Evolutionary conservation across 225 moss, liverwort and hornwort genomes (phyloP), one percentile per base, ranked within the genome.

Genomic region (Straminergon stramineum): DNA sequence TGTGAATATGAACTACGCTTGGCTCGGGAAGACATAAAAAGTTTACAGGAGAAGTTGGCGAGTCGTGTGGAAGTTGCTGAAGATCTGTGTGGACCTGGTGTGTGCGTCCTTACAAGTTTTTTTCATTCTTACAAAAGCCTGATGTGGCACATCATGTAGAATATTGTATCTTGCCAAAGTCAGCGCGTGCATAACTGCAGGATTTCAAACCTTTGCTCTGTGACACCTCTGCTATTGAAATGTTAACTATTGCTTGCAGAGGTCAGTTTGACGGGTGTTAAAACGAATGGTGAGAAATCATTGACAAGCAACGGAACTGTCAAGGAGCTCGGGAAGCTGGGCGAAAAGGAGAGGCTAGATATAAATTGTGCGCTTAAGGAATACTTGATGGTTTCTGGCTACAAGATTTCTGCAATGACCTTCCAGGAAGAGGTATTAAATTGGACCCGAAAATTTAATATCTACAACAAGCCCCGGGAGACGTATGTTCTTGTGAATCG

Each of bases 361-460:
- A 89, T 99, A 73, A 96, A 96, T 85, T 97, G 95, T 87, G 96
- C 97, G 20, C 93, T 99, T 75, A 97, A 97, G 90, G 95, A 99
- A 88, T 99, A 97, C 91, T 90, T 99, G 53, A 95, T 99, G 89
- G 86, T 93, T 79, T 94, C 95, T 71, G 97, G 95, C 48, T 97
- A 97, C 94, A 99, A 97, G 83, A 92, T 99, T 88, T 94, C 97
- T 88, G 97, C 97, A 35, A 99, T 99, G 97, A 99, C 99, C 76
- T 93, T 99, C 58, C 92, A 96, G 58, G 99, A 99, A 89, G 97
- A 99, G 96, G 96, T 97, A 90, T 82, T 82, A 61, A 86, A 80
- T 28, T 57, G 82, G 86, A 78, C 52, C 67, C 71, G 13, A 56
- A 86, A 69, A 53, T 86, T 80, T 45, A 75, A 22, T 61, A 55